These are phyloP conservation scores for Diutina pseudorugosa DNA, from an alignment of 1,139 yeast species.

Conservation along the genomic window DNA sequence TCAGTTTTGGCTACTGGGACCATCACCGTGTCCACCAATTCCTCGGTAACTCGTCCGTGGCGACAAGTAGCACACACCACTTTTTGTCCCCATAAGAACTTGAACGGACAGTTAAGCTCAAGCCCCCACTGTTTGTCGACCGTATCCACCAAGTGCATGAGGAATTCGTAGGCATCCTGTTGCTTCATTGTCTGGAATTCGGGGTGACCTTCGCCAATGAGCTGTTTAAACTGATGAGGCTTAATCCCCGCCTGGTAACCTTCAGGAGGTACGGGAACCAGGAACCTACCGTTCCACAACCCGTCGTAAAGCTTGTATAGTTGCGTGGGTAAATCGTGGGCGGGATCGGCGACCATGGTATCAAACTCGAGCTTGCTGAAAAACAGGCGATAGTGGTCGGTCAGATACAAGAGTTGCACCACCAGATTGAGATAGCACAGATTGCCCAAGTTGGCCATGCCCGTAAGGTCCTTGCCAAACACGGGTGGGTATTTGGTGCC, in stretches of 20 bases:
- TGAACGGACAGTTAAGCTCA: constrained; percentile 38
- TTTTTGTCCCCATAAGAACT: constrained; percentile 54
- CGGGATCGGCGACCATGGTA: constrained; percentile 34
- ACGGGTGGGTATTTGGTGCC: constrained; percentile 59
- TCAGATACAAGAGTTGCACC: constrained; percentile 47
- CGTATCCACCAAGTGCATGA: constrained; percentile 53
- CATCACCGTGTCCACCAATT: constrained; percentile 57
- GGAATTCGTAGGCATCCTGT: constrained; percentile 91
- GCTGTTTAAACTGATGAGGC: constrained; percentile 62
- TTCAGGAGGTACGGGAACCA: constrained; percentile 31
- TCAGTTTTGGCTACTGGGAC: constrained; percentile 38
- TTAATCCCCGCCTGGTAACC: constrained; percentile 66
- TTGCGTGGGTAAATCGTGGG: constrained; percentile 56
- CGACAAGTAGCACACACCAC: constrained; percentile 52
- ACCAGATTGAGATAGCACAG: constrained; percentile 85
- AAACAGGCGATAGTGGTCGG: constrained; percentile 26
- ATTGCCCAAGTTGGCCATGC: constrained; percentile 81
- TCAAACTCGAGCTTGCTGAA: constrained; percentile 18
- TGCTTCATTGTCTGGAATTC: constrained; percentile 84
- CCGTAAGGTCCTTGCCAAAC: constrained; percentile 62
- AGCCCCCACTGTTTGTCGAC: constrained; percentile 43
- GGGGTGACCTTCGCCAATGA: constrained; percentile 65
- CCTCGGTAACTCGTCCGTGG: constrained; percentile 44
- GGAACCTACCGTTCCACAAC: constrained; percentile 58
- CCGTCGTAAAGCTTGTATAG: constrained; percentile 75